A percentile compares a stretch with the other conserved stretches of the same genome.
phyloP scores from a whole-genome alignment of 1,284 basidiomycete species.

The Leccinum brunneo-olivaceum region DNA sequence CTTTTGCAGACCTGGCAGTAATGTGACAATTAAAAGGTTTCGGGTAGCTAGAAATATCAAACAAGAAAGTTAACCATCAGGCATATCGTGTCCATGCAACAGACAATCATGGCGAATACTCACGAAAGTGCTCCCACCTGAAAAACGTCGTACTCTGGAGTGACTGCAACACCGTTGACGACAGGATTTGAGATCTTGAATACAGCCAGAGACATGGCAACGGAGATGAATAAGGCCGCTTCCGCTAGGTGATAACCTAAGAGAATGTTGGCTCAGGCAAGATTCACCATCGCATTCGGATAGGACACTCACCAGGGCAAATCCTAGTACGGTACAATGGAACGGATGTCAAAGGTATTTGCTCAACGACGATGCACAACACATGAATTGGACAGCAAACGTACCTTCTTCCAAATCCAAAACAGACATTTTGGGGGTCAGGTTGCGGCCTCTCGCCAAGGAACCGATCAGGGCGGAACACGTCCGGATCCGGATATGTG shows the following conservation, averaged over 20 bases:
- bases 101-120: not conserved
- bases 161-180: slow-evolving; percentile 16
- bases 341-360: not conserved
- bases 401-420: slow-evolving; percentile 21
- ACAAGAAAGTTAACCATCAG: not conserved
- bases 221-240: slow-evolving; percentile 13
- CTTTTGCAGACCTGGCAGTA: slow-evolving; percentile 9
- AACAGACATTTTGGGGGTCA: slow-evolving; percentile 14
- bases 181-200: slow-evolving; percentile 14
- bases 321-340: slow-evolving; percentile 3
- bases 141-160: slow-evolving; percentile 8
- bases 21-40: slow-evolving; percentile 17
- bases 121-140: slow-evolving; percentile 3
- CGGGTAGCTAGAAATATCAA: slow-evolving; percentile 9
- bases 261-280: not conserved
- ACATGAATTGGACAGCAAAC: not conserved
- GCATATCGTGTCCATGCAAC: not conserved
- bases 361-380: not conserved
- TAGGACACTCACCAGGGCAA: slow-evolving; percentile 12
- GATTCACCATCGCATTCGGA: too few species aligned
- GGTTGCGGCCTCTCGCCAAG: slow-evolving; percentile 15
- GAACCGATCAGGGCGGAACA: slow-evolving; percentile 24
- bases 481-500: slow-evolving; percentile 17
- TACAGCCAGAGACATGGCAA: slow-evolving; percentile 16
- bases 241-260: slow-evolving; percentile 14